phyloP scores from a whole-genome alignment of 345 rosid genomes.

The Kandelia obovata region DNA sequence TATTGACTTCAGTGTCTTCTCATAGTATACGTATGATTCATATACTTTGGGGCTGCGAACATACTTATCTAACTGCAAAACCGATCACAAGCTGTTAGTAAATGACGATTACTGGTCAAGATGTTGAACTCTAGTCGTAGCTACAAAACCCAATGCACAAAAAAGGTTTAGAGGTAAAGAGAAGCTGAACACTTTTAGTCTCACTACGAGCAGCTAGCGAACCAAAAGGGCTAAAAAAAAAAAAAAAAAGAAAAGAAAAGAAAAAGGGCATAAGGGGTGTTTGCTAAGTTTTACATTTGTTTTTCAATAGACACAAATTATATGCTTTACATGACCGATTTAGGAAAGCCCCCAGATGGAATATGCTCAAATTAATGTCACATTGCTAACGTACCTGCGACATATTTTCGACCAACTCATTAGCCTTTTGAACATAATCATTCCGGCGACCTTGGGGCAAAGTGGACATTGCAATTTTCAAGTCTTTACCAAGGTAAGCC shows the following conservation, averaged over 20 bases:
- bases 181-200: no score
- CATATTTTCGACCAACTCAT: slow-evolving; percentile 72
- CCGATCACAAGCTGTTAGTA: neutral
- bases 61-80: slow-evolving; percentile 56
- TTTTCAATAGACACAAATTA: no score
- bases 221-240: no score
- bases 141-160: no score
- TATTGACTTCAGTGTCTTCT: slow-evolving; percentile 76
- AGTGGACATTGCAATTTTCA: slow-evolving; percentile 59
- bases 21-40: slow-evolving; percentile 82
- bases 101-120: neutral
- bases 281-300: no score
- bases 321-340: no score
- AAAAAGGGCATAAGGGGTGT: no score
- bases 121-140: no score
- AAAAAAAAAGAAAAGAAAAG: neutral
- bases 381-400: slow-evolving; percentile 41
- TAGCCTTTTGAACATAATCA: slow-evolving; percentile 65
- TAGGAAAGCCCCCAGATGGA: neutral
- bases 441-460: slow-evolving; percentile 53
- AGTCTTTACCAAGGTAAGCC: slow-evolving; percentile 74
- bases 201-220: no score
- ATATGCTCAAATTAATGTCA: neutral
- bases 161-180: no score
- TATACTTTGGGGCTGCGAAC: slow-evolving; percentile 83